phyloP scores from a whole-genome alignment of 2,329 filamentous ascomycete species.

The Aureobasidium melanogenum region DNA sequence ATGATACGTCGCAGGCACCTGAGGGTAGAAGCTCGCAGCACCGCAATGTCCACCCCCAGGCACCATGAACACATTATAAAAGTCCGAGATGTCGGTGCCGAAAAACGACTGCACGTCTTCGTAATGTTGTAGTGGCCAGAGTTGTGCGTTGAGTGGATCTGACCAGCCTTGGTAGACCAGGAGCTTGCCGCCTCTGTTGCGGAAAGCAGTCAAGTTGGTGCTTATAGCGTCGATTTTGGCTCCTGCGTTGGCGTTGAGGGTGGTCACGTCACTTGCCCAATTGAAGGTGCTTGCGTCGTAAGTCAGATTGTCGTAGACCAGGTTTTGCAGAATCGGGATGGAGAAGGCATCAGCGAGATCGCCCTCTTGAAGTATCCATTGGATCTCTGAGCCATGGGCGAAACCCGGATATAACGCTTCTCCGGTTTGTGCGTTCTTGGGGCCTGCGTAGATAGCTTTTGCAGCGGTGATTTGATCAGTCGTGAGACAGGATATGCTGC shows the following conservation, averaged over 20 bases:
- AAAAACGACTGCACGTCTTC: constrained; percentile 22
- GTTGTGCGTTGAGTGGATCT: constrained; percentile 29
- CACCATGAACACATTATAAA: constrained; percentile 31
- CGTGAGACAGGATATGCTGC: constrained; percentile 23
- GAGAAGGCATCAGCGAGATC: constrained; percentile 27
- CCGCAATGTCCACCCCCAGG: constrained; percentile 32
- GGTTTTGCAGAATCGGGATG: constrained; percentile 34
- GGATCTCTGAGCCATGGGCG: constrained; percentile 30
- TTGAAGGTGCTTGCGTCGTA: constrained; percentile 30
- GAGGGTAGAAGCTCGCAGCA: constrained; percentile 24
- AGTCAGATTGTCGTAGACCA: constrained; percentile 30
- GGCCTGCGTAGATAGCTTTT: constrained; percentile 28
- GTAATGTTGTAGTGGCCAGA: constrained; percentile 30
- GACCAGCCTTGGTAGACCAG: constrained; percentile 33
- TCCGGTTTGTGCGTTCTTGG: constrained; percentile 18
- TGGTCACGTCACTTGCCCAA: constrained; percentile 29
- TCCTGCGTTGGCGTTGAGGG: constrained; percentile 26
- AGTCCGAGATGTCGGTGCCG: constrained; percentile 23
- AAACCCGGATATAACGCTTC: constrained; percentile 33
- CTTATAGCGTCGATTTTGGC: constrained; percentile 31
- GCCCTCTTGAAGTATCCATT: constrained; percentile 31
- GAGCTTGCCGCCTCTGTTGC: constrained; percentile 28
- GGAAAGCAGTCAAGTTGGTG: constrained; percentile 24
- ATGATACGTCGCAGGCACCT: constrained; percentile 27
- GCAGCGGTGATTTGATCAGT: constrained; percentile 24